phyloP scores from a whole-genome alignment of 768 basidiomycete species.

The Auriscalpium vulgare region DNA sequence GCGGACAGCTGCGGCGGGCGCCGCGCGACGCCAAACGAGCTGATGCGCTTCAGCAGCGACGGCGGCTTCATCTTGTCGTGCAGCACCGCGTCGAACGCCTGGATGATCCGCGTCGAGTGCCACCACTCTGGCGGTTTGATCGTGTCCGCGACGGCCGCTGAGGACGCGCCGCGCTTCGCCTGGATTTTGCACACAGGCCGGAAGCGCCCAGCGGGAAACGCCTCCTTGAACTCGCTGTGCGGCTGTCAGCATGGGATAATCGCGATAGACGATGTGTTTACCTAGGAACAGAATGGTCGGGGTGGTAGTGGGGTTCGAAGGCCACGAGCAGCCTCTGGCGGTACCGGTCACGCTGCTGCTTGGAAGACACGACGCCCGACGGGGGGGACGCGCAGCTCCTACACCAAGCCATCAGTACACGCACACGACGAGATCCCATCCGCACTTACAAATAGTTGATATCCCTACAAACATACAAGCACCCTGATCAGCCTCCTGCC shows the following conservation, averaged over 20 bases:
- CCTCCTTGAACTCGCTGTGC: constrained; percentile 84
- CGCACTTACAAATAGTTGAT: constrained; percentile 68
- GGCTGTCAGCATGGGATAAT: neutral
- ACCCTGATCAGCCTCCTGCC: neutral
- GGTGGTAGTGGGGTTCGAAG: constrained; percentile 82
- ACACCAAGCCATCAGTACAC: constrained; percentile 7
- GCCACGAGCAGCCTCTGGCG: constrained; percentile 65
- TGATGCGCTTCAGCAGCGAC: constrained; percentile 77
- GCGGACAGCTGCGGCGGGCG: constrained; percentile 53
- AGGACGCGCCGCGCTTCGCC: constrained; percentile 72
- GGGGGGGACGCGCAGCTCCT: constrained; percentile 78
- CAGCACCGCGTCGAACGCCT: constrained; percentile 82
- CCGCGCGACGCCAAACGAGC: constrained; percentile 62
- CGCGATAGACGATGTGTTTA: constrained; percentile 18
- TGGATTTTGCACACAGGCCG: constrained; percentile 87
- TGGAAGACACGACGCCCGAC: constrained; percentile 61
- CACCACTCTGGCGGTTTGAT: constrained; percentile 92
- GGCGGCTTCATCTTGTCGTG: constrained; percentile 91
- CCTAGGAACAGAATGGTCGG: constrained; percentile 81
- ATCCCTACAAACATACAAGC: constrained; percentile 38
- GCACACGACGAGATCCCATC: constrained; percentile 3
- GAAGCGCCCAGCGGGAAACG: constrained; percentile 89
- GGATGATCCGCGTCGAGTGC: constrained; percentile 85
- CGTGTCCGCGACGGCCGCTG: constrained; percentile 78
- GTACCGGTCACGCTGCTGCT: constrained; percentile 76